Percentiles rank a stretch among this genome's conserved stretches.
These are phyloP conservation scores for Tulasnella sp. DNA, from an alignment of 768 basidiomycete genomes.

Conservation along the genomic window DNA sequence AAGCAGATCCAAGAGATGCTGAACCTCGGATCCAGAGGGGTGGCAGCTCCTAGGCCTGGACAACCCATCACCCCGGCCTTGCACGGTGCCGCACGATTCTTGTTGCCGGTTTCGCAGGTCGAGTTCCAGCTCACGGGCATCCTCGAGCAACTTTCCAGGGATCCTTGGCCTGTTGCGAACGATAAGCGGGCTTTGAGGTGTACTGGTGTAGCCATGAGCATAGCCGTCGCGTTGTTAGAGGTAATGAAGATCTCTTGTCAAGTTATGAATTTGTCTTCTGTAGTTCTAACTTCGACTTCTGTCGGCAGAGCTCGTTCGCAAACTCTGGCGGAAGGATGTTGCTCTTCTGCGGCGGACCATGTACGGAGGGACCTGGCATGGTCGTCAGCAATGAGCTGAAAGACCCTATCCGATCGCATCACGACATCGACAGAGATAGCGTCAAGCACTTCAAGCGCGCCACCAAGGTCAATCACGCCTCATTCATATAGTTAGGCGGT, in stretches of 20 bases:
- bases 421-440: constrained; percentile 94
- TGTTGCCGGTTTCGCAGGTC: constrained; percentile 82
- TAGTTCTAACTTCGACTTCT: background rate
- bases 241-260: constrained; percentile 28
- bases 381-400: constrained; percentile 91
- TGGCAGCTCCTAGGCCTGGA: constrained; percentile 77
- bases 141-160: constrained; percentile 72
- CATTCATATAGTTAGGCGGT: constrained; percentile 7
- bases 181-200: constrained; percentile 89
- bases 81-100: constrained; percentile 80
- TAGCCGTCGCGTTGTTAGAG: constrained; percentile 87
- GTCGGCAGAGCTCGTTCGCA: constrained; percentile 77
- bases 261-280: background rate
- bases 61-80: constrained; percentile 53
- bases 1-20: constrained; percentile 99
- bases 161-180: constrained; percentile 95
- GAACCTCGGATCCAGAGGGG: constrained; percentile 64
- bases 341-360: constrained; percentile 90
- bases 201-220: constrained; percentile 88
- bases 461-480: constrained; percentile 54
- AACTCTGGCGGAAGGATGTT: constrained; percentile 95
- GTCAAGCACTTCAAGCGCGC: constrained; percentile 97
- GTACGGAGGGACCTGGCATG: constrained; percentile 94
- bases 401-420: constrained; percentile 96
- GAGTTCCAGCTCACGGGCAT: constrained; percentile 95